Percentiles rank a stretch among this genome's conserved stretches.
Conservation (phyloP, 1,284 basidiomycete species). For the Microbotryomycetes sp. region DNA sequence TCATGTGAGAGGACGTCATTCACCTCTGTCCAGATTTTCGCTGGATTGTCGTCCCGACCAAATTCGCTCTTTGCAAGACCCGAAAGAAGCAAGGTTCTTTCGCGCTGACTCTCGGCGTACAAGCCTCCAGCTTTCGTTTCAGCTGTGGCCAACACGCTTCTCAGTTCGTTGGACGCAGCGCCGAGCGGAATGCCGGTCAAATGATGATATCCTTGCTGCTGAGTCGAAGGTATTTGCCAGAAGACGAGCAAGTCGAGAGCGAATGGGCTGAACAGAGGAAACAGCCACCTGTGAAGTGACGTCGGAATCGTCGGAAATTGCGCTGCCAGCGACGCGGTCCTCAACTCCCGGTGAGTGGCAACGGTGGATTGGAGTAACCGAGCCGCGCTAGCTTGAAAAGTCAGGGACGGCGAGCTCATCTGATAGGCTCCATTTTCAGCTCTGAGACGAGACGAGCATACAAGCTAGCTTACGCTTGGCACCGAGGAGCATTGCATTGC, state of each 20-base stretch:
- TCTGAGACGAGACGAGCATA: no score
- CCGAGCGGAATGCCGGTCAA: conserved; percentile 58
- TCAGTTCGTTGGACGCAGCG: conserved; percentile 51
- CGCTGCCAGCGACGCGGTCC: conserved; percentile 18
- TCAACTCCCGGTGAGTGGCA: not conserved
- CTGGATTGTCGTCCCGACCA: conserved; percentile 68
- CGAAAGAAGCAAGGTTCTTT: conserved; percentile 58
- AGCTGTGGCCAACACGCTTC: conserved; percentile 53
- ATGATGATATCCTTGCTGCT: conserved; percentile 55
- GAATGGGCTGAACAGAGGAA: conserved; percentile 68
- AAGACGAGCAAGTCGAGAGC: conserved; percentile 64
- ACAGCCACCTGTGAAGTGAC: conserved; percentile 52
- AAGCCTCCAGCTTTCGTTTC: conserved; percentile 65
- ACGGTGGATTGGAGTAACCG: not conserved
- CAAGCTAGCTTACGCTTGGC: not conserved
- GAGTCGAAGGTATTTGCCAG: conserved; percentile 51
- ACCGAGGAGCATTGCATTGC: not conserved
- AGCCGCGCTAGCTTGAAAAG: not conserved
- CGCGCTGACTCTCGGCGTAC: conserved; percentile 77
- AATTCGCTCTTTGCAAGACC: conserved; percentile 63
- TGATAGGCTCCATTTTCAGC: no score
- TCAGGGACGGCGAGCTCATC: not conserved
- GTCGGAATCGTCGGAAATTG: conserved; percentile 59
- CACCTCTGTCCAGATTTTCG: conserved; percentile 47
- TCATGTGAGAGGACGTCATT: conserved; percentile 50